Evolutionary conservation across 345 rosid species (phyloP).

Genomic region (Salix koriyanagi): DNA sequence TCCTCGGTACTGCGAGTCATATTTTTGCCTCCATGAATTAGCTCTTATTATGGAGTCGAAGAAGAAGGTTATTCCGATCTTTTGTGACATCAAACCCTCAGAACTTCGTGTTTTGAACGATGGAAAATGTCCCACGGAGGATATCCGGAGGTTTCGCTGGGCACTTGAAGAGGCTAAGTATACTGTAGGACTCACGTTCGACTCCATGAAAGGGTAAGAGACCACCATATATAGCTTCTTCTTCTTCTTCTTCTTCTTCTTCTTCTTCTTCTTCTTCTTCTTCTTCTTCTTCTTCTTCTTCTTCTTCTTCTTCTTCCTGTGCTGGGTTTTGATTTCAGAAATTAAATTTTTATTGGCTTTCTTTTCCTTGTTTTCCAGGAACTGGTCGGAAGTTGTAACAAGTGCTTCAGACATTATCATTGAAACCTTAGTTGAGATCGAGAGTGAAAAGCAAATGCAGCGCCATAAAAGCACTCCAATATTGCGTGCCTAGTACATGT

Average conservation of each 20-base stretch:
- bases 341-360: background rate
- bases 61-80: constrained; percentile 66
- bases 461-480: constrained; percentile 3
- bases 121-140: constrained; percentile 31
- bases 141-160: constrained; percentile 43
- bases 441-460: constrained; percentile 27
- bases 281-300: background rate
- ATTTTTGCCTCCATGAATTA: constrained; percentile 63
- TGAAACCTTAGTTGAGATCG: constrained; percentile 48
- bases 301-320: too few species aligned
- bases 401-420: constrained; percentile 55
- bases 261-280: background rate
- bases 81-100: constrained; percentile 70
- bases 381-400: constrained; percentile 59
- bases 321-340: too few species aligned
- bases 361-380: constrained; percentile 33
- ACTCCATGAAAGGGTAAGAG: constrained; percentile 57
- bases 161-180: constrained; percentile 69
- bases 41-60: constrained; percentile 63
- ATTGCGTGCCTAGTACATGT: background rate
- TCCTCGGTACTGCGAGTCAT: constrained; percentile 56
- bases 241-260: too few species aligned
- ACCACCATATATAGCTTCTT: background rate
- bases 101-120: constrained; percentile 41
- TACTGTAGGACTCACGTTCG: constrained; percentile 60